Evolutionary conservation across 768 basidiomycete genomes (phyloP), one percentile per base, ranked within the genome.

Genomic region (Royoungia palumana): DNA sequence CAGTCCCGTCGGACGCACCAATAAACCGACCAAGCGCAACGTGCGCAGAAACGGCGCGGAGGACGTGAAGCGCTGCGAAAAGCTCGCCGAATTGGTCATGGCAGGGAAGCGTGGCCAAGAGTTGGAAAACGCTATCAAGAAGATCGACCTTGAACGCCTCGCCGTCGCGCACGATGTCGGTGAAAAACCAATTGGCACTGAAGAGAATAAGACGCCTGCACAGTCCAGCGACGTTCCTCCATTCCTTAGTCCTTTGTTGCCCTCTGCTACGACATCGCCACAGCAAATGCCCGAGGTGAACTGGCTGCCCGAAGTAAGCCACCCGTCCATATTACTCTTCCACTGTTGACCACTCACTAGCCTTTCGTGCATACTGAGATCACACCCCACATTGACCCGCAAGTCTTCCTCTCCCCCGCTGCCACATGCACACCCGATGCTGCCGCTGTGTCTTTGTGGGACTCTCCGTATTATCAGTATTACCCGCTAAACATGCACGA

Each of bases 71-170:
- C 78, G 81, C 11, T 80, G 76, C 62, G 67, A 71, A 54, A 64
- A 69, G 36, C 71, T 82, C 30, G 81, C 80, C 0, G 70, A 76
- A 22, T 60, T 82, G 7, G 63, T 82, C 41, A 66, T 77, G 39
- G 65, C 70, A 0, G 82, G 82, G 4, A 78, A 79, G 54, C 49
- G 68, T 22, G 81, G 81, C 12, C 56, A 67, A 12, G 78, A 79
- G 21, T 63, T 82, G 16, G 73, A 72, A 46, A 60, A 50, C 27
- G 79, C 77, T 2, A 69, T 79, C 51, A 69, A 62, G 49, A 49
- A 59, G 38, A 66, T 78, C 14, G 66, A 62, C 24, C 24, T 44
- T 8, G 47, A 48, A 10, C 41, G 36, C 25, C 42, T 41, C 21
- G 4, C 24, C 14, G n/a, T 25, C 5, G 35, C 53, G 2, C 44